These are phyloP conservation scores for Shiraia sp. DNA, from an alignment of 2,329 filamentous ascomycete species.

Conservation along the genomic window DNA sequence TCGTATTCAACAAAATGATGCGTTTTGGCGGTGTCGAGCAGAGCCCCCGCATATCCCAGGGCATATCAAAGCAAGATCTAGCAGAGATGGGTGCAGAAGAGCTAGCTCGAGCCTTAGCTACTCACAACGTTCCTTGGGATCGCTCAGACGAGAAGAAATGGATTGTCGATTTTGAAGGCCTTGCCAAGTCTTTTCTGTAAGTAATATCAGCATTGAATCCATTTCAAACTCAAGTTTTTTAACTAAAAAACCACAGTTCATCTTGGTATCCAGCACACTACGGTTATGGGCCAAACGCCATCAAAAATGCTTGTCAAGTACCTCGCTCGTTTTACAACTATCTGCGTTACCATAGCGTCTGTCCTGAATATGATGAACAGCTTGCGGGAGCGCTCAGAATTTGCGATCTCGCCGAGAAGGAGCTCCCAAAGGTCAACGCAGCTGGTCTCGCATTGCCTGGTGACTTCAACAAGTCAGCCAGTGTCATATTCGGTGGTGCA, in stretches of 20 bases:
- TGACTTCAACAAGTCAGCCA: conserved; percentile 77
- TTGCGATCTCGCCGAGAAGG: conserved; percentile 67
- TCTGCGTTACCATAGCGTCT: conserved; percentile 80
- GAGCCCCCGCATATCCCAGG: conserved; percentile 64
- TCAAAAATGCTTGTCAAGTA: conserved; percentile 67
- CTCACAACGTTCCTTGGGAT: conserved; percentile 60
- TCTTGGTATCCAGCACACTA: conserved; percentile 59
- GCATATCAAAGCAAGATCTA: conserved; percentile 64
- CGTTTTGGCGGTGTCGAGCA: conserved; percentile 79
- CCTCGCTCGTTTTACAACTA: conserved; percentile 90
- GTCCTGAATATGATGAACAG: conserved; percentile 74
- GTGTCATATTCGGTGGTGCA: conserved; percentile 66
- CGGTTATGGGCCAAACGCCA: conserved; percentile 52
- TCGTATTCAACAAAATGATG: conserved; percentile 79
- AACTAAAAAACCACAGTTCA: conserved; percentile 51
- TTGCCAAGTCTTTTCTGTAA: conserved; percentile 79
- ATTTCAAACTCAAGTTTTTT: conserved; percentile 15
- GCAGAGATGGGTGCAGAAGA: conserved; percentile 65
- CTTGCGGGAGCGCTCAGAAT: conserved; percentile 67
- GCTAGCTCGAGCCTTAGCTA: conserved; percentile 66
- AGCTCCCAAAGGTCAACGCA: conserved; percentile 65
- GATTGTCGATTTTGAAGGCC: conserved; percentile 77
- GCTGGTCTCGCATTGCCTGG: conserved; percentile 67
- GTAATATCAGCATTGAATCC: conserved; percentile 30
- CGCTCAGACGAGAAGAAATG: conserved; percentile 61